Percentiles rank a stretch among this genome's conserved stretches.
These are phyloP conservation scores for Hygrophoropsis aurantiaca DNA, from an alignment of 768 basidiomycete species.

Conservation along the genomic window DNA sequence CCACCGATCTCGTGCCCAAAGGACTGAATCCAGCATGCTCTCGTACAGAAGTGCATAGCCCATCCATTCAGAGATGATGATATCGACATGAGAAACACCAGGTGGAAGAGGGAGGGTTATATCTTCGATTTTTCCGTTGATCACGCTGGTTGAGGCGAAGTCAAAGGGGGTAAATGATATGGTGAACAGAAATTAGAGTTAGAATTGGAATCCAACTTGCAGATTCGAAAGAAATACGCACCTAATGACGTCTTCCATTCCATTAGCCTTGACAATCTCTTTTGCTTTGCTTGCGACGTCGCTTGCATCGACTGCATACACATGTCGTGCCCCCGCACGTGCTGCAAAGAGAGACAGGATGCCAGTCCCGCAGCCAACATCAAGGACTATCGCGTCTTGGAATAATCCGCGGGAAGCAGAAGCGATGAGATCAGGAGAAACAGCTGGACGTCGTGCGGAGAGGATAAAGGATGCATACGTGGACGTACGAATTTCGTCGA, in stretches of 20 bases:
- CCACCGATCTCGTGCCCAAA: conserved; percentile 86
- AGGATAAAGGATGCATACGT: conserved; percentile 92
- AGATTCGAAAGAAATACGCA: conserved; percentile 19
- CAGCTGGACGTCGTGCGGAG: no score
- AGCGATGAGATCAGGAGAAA: no score
- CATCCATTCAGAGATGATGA: conserved; percentile 99
- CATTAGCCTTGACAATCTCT: conserved; percentile 77
- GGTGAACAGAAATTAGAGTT: not conserved
- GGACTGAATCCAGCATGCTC: conserved; percentile 95
- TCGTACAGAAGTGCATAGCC: conserved; percentile 90
- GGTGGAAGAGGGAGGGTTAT: conserved; percentile 72
- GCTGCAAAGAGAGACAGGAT: conserved; percentile 92
- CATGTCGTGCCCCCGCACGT: conserved; percentile 82
- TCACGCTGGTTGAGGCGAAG: conserved; percentile 48
- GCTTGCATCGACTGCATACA: conserved; percentile 91
- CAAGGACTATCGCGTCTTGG: conserved; percentile 83
- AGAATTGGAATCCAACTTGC: conserved; percentile 7
- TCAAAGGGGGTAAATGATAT: not conserved
- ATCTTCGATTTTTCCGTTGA: conserved; percentile 90
- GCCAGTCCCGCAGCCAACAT: conserved; percentile 95
- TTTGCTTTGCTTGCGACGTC: conserved; percentile 75
- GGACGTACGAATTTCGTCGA: conserved; percentile 91
- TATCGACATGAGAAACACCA: conserved; percentile 74
- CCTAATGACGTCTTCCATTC: conserved; percentile 70
- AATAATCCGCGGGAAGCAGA: no score